phyloP scores from a whole-genome alignment of 1,284 basidiomycete genomes.

The Phellopilus nigrolimitatus region DNA sequence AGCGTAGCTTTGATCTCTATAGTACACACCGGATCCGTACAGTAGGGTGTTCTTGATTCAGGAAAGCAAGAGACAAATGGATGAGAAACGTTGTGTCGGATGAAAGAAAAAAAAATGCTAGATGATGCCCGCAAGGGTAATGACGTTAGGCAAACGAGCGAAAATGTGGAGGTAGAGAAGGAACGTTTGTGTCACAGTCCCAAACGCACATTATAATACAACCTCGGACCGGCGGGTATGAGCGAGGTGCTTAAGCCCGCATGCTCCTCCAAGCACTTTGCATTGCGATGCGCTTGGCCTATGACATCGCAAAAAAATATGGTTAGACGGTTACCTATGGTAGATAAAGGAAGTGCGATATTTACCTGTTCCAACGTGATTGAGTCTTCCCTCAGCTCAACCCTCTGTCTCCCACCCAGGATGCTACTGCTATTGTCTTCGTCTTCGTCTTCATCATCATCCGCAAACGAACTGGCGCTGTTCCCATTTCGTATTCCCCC shows the following conservation, averaged over 20 bases:
- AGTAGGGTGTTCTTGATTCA: conserved; percentile 3
- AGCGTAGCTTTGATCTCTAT: neutral
- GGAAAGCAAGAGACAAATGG: neutral
- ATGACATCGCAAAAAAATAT: conserved; percentile 1
- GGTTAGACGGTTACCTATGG: conserved; percentile 3
- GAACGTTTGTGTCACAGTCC: neutral
- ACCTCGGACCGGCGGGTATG: neutral
- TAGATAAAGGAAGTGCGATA: conserved; percentile 17
- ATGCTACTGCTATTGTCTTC: conserved; percentile 43
- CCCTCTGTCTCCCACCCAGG: conserved; percentile 54
- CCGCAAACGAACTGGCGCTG: conserved; percentile 32
- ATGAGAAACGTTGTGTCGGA: neutral
- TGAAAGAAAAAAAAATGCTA: conserved; percentile 10
- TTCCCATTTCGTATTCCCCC: conserved; percentile 55
- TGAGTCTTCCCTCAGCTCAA: conserved; percentile 72
- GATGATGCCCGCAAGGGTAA: conserved; percentile 3
- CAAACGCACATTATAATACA: conserved; percentile 1
- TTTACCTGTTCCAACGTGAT: conserved; percentile 86
- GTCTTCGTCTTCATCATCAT: conserved; percentile 55
- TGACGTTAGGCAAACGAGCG: neutral
- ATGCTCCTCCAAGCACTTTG: conserved; percentile 38
- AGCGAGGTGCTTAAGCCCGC: conserved; percentile 18
- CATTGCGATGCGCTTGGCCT: conserved; percentile 40
- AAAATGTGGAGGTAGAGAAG: conserved; percentile 1
- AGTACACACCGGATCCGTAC: conserved; percentile 5